These are phyloP conservation scores for Neocallimastix lanati DNA, from an alignment of 192 early-diverging fungal species.

Conservation along the genomic window DNA sequence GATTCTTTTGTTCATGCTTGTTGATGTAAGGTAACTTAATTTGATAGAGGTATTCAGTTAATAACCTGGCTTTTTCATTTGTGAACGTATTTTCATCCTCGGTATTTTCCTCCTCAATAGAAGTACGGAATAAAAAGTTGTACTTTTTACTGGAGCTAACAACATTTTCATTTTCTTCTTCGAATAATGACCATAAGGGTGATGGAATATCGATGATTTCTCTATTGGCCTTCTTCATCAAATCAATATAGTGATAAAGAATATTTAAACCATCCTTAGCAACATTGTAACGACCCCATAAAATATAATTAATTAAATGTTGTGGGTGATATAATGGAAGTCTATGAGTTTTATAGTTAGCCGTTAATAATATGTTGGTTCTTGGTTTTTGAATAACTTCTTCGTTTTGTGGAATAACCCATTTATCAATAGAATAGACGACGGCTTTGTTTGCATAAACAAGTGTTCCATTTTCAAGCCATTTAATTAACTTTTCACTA, in stretches of 20 bases:
- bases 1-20: constrained; percentile 50
- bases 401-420: neutral
- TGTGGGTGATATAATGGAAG: neutral
- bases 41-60: constrained; percentile 31
- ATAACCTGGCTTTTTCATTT: constrained; percentile 15
- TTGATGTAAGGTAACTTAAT: constrained; percentile 41
- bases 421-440: neutral
- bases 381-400: neutral
- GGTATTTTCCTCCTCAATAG: constrained; percentile 6
- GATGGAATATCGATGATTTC: constrained; percentile 31
- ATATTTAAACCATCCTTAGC: neutral
- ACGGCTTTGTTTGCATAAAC: neutral
- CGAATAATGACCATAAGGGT: constrained; percentile 37
- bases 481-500: neutral
- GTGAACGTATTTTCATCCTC: constrained; percentile 13
- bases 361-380: neutral
- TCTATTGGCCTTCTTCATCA: constrained; percentile 26
- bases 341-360: neutral
- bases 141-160: constrained; percentile 2
- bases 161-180: constrained; percentile 12
- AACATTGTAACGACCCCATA: neutral
- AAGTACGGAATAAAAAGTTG: constrained; percentile 1
- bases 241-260: constrained; percentile 42
- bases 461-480: neutral
- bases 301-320: neutral